Percentiles rank a stretch among this genome's conserved stretches.
Evolutionary conservation across 2,329 filamentous ascomycete species (phyloP).

Genomic region (Neonectria hederae): DNA sequence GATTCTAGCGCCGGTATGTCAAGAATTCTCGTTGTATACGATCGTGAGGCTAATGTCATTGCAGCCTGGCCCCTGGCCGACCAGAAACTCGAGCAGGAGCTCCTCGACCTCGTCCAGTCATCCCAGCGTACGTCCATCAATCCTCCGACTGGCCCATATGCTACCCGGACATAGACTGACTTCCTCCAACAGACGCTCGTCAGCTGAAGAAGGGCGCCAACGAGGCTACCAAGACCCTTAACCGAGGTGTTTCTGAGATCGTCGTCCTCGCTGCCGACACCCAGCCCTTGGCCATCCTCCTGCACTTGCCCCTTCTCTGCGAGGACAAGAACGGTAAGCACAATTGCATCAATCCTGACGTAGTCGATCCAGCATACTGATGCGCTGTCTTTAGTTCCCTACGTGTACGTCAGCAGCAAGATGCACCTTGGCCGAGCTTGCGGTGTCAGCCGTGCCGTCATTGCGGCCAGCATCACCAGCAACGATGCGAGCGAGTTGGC

Average conservation of each 20-base stretch:
- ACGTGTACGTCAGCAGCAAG: conserved; percentile 80
- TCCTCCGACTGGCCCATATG: neutral
- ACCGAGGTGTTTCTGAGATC: conserved; percentile 89
- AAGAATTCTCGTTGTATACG: neutral
- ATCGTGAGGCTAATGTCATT: conserved; percentile 29
- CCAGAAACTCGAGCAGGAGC: conserved; percentile 78
- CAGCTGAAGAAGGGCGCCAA: conserved; percentile 90
- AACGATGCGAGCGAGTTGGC: conserved; percentile 91
- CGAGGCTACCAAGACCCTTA: conserved; percentile 80
- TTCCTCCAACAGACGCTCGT: conserved; percentile 58
- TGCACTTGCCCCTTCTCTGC: conserved; percentile 88
- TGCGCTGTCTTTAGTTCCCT: conserved; percentile 47
- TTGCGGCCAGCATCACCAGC: conserved; percentile 87
- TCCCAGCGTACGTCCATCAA: conserved; percentile 56
- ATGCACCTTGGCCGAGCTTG: conserved; percentile 88
- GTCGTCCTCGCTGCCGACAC: conserved; percentile 92
- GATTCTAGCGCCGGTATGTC: conserved; percentile 40
- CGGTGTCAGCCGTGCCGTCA: conserved; percentile 88
- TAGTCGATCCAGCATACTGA: conserved; percentile 24
- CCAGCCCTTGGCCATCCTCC: conserved; percentile 83
- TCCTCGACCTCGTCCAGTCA: conserved; percentile 84
- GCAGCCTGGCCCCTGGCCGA: conserved; percentile 78
- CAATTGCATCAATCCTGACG: neutral
- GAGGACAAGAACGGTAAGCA: conserved; percentile 74
- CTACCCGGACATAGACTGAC: conserved; percentile 20